Percentiles rank a stretch among this genome's conserved stretches.
phyloP scores from a whole-genome alignment of 1,139 yeast species.

The Kodamaea ohmeri region DNA sequence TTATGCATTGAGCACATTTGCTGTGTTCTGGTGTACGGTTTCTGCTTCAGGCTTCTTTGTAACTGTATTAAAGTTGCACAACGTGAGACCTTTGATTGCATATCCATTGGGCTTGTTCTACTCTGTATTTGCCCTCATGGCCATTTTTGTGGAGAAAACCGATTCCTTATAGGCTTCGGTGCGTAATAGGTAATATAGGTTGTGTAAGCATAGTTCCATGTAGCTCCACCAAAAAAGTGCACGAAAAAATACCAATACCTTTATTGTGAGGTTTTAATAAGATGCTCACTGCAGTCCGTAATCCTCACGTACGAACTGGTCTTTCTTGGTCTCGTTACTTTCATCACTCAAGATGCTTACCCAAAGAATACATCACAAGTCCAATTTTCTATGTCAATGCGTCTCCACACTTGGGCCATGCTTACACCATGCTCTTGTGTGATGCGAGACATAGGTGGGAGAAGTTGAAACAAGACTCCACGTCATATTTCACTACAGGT shows the following conservation, averaged over 20 bases:
- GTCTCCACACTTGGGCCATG: constrained; percentile 89
- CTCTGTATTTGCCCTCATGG: constrained; percentile 93
- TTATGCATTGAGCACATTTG: constrained; percentile 61
- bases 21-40: constrained; percentile 92
- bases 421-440: constrained; percentile 81
- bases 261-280: too few relatives aligned
- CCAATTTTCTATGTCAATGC: constrained; percentile 98
- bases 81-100: constrained; percentile 87
- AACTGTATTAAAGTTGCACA: constrained; percentile 74
- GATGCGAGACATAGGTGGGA: constrained; percentile 81
- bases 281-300: too few relatives aligned
- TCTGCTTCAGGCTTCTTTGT: constrained; percentile 94
- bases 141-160: constrained; percentile 71
- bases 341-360: background rate
- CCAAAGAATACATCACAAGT: constrained; percentile 60
- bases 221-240: background rate
- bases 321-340: background rate
- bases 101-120: constrained; percentile 92
- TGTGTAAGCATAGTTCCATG: background rate
- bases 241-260: background rate
- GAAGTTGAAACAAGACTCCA: constrained; percentile 31
- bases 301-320: too few relatives aligned
- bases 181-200: background rate
- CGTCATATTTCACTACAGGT: constrained; percentile 74
- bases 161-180: constrained; percentile 9